phyloP scores from a whole-genome alignment of 352 stramenopile species.

The Achlya hypogyna region DNA sequence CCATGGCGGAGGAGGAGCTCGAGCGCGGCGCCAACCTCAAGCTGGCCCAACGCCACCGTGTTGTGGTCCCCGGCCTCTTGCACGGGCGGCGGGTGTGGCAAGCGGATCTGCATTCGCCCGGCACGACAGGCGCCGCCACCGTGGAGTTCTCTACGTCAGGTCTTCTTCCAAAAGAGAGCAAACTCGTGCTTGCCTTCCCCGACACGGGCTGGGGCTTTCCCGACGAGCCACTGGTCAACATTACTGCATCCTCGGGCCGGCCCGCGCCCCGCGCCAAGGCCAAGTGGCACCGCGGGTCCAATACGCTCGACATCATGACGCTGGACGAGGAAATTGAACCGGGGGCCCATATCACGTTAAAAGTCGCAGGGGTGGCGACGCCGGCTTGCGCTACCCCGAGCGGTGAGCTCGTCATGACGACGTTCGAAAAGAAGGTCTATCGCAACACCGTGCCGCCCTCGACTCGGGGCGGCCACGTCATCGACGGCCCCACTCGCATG shows the following conservation, averaged over 20 bases:
- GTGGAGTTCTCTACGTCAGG: conserved; percentile 42
- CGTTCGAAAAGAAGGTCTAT: conserved; percentile 50
- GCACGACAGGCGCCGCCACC: conserved; percentile 37
- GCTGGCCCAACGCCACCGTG: conserved; percentile 58
- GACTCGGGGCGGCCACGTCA: conserved; percentile 48
- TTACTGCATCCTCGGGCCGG: conserved; percentile 30
- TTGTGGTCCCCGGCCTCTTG: conserved; percentile 45
- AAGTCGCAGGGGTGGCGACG: conserved; percentile 46
- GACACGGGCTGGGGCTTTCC: conserved; percentile 47
- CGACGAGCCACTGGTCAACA: conserved; percentile 22
- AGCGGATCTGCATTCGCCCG: conserved; percentile 38
- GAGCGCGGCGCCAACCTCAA: conserved; percentile 49
- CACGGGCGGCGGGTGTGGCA: conserved; percentile 32
- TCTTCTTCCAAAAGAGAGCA: conserved; percentile 31
- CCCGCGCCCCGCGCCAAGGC: conserved; percentile 27
- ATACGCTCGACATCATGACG: conserved; percentile 46
- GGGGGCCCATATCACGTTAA: conserved; percentile 31
- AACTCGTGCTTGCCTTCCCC: conserved; percentile 42
- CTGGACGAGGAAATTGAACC: conserved; percentile 34
- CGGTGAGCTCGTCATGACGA: conserved; percentile 39
- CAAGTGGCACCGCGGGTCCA: conserved; percentile 25
- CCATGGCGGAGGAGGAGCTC: conserved; percentile 23
- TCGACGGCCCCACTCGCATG: conserved; percentile 44
- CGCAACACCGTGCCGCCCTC: conserved; percentile 42
- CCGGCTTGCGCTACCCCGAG: conserved; percentile 42